phyloP scores from a whole-genome alignment of 1,284 basidiomycete genomes.

The Ustilago xerochloae region DNA sequence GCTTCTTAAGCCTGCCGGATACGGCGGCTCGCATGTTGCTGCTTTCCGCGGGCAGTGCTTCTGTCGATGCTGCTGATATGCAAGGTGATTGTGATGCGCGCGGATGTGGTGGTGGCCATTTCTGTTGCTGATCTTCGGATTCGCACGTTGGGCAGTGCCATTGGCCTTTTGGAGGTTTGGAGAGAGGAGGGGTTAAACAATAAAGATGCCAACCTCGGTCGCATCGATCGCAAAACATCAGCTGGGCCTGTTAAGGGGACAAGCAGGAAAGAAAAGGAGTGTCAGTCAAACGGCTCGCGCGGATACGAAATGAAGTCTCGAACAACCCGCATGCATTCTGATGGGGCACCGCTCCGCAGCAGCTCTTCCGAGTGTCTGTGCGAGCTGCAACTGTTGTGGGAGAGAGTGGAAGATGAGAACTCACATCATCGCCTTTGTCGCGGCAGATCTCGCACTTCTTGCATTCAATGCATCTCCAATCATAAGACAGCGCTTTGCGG shows the following conservation, averaged over 20 bases:
- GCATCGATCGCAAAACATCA: constrained; percentile 93
- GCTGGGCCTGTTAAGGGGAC: constrained; percentile 74
- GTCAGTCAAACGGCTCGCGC: constrained; percentile 6
- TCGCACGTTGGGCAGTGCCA: constrained; percentile 64
- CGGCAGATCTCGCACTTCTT: constrained; percentile 91
- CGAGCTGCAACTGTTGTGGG: neutral
- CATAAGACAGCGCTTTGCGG: constrained; percentile 73
- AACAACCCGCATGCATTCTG: constrained; percentile 2
- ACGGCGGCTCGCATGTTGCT: constrained; percentile 9
- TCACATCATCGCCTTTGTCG: constrained; percentile 87
- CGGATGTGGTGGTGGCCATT: neutral
- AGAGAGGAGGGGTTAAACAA: constrained; percentile 78
- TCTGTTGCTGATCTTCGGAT: constrained; percentile 21
- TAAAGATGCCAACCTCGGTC: constrained; percentile 96
- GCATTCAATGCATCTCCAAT: constrained; percentile 92
- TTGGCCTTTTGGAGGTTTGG: constrained; percentile 48
- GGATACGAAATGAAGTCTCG: constrained; percentile 15
- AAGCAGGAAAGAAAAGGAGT: neutral
- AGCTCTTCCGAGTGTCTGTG: no score
- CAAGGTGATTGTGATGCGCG: neutral
- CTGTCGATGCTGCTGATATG: neutral
- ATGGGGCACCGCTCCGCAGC: no score
- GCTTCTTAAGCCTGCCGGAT: constrained; percentile 37
- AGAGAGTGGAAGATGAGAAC: constrained; percentile 65
- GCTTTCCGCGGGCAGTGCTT: neutral